These are phyloP conservation scores for Otatea glauca DNA, from an alignment of 176 grass and related monocot species.

Conservation along the genomic window DNA sequence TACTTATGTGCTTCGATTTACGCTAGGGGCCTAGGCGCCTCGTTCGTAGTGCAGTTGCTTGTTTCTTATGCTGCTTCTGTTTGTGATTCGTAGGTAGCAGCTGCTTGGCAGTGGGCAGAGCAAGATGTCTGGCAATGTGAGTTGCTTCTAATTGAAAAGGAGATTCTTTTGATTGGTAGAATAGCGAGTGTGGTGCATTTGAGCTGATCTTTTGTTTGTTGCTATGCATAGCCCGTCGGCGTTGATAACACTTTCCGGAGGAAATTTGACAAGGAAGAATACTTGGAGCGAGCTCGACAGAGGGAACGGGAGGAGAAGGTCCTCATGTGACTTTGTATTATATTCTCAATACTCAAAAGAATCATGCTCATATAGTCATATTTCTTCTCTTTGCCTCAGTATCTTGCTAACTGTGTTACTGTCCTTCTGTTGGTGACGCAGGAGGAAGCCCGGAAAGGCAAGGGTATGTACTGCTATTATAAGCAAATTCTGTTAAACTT, in stretches of 20 bases:
- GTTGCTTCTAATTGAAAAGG: slow-evolving; percentile 32
- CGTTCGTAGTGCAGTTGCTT: not conserved
- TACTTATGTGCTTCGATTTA: not conserved
- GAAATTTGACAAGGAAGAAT: slow-evolving; percentile 93
- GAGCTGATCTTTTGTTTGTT: slow-evolving; percentile 34
- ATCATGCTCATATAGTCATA: not conserved
- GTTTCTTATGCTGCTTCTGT: slow-evolving; percentile 23
- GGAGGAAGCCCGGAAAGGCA: slow-evolving; percentile 64
- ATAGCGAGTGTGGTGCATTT: not conserved
- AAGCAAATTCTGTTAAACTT: slow-evolving; percentile 5
- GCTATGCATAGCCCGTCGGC: slow-evolving; percentile 64
- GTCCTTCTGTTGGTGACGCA: slow-evolving; percentile 38
- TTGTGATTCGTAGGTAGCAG: slow-evolving; percentile 18
- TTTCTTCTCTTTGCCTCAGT: slow-evolving; percentile 18
- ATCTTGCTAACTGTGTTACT: slow-evolving; percentile 26
- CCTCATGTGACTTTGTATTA: not conserved
- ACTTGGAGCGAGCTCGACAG: slow-evolving; percentile 82
- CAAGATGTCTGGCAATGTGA: slow-evolving; percentile 66
- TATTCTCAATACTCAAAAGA: not conserved
- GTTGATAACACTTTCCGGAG: slow-evolving; percentile 90
- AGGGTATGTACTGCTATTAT: slow-evolving; percentile 52
- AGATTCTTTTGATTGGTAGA: not conserved
- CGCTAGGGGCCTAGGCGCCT: too few relatives aligned
- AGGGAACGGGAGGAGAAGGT: slow-evolving; percentile 84
- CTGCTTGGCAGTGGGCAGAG: slow-evolving; percentile 1